Conservation (phyloP, 805 yeast genomes). For the Hanseniaspora thailandica region DNA sequence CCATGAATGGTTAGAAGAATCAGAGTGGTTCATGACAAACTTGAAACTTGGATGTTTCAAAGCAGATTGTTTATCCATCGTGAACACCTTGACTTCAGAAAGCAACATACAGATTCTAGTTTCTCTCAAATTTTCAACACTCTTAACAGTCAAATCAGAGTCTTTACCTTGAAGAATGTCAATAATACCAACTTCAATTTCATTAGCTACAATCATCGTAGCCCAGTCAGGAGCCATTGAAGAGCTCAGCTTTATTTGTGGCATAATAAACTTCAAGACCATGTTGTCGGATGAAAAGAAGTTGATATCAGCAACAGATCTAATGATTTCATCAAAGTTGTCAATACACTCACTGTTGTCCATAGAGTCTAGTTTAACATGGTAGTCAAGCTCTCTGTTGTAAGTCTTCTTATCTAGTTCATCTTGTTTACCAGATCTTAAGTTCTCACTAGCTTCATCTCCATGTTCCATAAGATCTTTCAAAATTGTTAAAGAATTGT, state of each 20-base stretch:
- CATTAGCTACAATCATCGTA: slow-evolving; percentile 43
- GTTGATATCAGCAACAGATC: slow-evolving; percentile 31
- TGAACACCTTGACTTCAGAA: slow-evolving; percentile 45
- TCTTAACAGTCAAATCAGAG: slow-evolving; percentile 17
- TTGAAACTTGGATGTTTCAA: slow-evolving; percentile 17
- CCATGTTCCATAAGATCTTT: slow-evolving; percentile 30
- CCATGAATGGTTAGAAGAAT: slow-evolving; percentile 35
- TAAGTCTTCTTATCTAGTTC: slow-evolving; percentile 14
- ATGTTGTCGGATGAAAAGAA: slow-evolving; percentile 40
- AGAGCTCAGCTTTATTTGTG: slow-evolving; percentile 49
- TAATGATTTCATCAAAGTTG: slow-evolving; percentile 38
- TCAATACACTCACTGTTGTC: slow-evolving; percentile 30
- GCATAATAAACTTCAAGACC: slow-evolving; percentile 44
- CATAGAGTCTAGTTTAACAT: slow-evolving; percentile 15
- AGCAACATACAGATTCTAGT: slow-evolving; percentile 45
- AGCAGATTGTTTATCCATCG: slow-evolving; percentile 34
- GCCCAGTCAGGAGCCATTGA: slow-evolving; percentile 38
- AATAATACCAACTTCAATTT: slow-evolving; percentile 45
- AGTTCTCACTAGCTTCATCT: not conserved
- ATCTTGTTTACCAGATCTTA: slow-evolving; percentile 19
- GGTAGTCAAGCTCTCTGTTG: slow-evolving; percentile 13
- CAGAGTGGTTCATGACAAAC: slow-evolving; percentile 20
- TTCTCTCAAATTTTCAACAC: slow-evolving; percentile 36
- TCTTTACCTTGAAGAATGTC: slow-evolving; percentile 30
- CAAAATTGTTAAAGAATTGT: slow-evolving; percentile 39